Percentiles rank a stretch among this genome's conserved stretches.
Evolutionary conservation across 1,139 yeast genomes (phyloP).

Genomic region (Pichia sp.): DNA sequence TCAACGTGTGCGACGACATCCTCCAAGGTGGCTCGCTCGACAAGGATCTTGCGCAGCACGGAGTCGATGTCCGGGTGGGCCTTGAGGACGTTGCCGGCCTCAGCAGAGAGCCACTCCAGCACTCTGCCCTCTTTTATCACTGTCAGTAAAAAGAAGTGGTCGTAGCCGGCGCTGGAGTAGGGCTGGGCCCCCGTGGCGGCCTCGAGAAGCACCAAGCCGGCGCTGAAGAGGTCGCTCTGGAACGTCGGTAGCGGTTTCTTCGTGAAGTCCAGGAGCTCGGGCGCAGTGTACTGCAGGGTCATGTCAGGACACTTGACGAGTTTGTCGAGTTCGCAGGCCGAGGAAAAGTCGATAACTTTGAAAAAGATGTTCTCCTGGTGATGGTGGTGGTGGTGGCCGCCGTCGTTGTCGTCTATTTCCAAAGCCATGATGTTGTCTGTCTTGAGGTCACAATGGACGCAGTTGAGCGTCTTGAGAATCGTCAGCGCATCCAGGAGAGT

Average conservation of each 20-base stretch:
- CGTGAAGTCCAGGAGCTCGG: conserved; percentile 30
- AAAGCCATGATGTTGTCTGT: conserved; percentile 34
- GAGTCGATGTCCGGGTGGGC: neutral
- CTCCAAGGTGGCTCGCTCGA: conserved; percentile 2
- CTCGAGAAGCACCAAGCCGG: conserved; percentile 33
- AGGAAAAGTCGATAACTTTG: conserved; percentile 37
- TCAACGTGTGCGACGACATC: neutral
- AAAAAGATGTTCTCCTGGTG: conserved; percentile 17
- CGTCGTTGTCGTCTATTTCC: conserved; percentile 2
- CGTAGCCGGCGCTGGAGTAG: conserved; percentile 26
- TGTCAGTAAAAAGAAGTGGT: conserved; percentile 26
- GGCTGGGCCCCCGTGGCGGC: conserved; percentile 36
- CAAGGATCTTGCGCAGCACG: neutral
- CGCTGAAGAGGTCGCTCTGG: conserved; percentile 32
- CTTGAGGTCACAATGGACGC: conserved; percentile 37
- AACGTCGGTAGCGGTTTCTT: conserved; percentile 24
- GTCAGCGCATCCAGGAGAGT: conserved; percentile 27
- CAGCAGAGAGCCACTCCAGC: conserved; percentile 27
- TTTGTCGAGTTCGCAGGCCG: conserved; percentile 26
- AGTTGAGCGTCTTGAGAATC: conserved; percentile 25
- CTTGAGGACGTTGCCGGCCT: conserved; percentile 20
- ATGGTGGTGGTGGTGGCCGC: neutral
- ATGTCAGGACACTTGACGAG: conserved; percentile 30
- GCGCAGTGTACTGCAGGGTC: conserved; percentile 36
- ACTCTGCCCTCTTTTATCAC: conserved; percentile 28